Conservation (phyloP, 2,329 filamentous ascomycete species). For the Fusarium phyllophilum region DNA sequence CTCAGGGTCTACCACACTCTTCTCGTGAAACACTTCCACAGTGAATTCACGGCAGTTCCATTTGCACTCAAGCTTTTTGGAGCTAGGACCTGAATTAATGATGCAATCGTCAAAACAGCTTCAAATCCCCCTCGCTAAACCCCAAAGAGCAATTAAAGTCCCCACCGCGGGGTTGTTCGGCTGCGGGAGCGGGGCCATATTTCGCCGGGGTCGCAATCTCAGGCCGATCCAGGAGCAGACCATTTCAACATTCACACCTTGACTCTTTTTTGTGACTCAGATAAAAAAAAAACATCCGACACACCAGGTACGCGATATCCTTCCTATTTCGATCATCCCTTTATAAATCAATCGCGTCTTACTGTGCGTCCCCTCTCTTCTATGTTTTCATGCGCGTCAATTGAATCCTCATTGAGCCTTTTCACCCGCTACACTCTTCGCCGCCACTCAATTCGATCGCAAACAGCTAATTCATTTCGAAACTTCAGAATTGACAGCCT, state of each 20-base stretch:
- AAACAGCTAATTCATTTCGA: constrained; percentile 12
- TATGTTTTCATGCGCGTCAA: background rate
- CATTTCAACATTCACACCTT: constrained; percentile 5
- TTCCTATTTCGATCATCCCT: background rate
- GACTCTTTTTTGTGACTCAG: constrained; percentile 40
- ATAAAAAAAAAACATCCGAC: constrained; percentile 5
- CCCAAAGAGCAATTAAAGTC: background rate
- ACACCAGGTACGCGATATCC: constrained; percentile 2
- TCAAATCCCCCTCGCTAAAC: constrained; percentile 20
- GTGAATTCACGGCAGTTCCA: background rate
- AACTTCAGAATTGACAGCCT: constrained; percentile 5
- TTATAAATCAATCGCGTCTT: background rate
- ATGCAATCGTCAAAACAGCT: constrained; percentile 18
- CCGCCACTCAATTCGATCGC: background rate
- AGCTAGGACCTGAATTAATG: constrained; percentile 19
- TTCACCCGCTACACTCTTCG: background rate
- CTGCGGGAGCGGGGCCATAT: constrained; percentile 39
- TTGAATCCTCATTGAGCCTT: constrained; percentile 1
- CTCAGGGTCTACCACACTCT: rapidly evolving
- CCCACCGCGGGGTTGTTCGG: constrained; percentile 20
- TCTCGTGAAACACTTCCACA: background rate
- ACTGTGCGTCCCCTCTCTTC: background rate
- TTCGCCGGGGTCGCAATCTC: constrained; percentile 22
- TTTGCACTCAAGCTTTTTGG: background rate
- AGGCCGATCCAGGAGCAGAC: constrained; percentile 30